Evolutionary conservation across 768 basidiomycete genomes (phyloP).

Genomic region (Agaricus blazei): DNA sequence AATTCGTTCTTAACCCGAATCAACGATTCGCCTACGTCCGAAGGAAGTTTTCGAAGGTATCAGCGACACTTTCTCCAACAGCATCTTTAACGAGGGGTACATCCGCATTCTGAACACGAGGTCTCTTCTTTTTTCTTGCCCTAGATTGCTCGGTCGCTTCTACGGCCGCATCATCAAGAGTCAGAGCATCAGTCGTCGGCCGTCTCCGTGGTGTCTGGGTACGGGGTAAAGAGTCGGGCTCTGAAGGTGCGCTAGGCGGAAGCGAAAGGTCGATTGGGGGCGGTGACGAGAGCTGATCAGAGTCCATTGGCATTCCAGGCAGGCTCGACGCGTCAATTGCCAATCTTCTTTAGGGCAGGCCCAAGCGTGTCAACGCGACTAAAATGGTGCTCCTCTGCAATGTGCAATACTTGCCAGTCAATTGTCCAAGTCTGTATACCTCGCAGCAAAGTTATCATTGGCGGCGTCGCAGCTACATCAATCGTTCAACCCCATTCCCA

Average conservation of each 20-base stretch:
- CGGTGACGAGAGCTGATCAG: constrained; percentile 56
- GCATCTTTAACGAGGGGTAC: constrained; percentile 88
- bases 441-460: too few relatives aligned
- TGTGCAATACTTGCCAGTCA: too few relatives aligned
- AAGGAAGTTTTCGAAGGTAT: constrained; percentile 88
- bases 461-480: too few relatives aligned
- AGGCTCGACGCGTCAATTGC: constrained; percentile 26
- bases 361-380: constrained; percentile 11
- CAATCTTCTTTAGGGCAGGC: too few relatives aligned
- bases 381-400: too few relatives aligned
- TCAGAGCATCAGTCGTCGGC: constrained; percentile 43
- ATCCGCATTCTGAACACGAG: constrained; percentile 54
- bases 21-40: constrained; percentile 61
- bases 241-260: constrained; percentile 44
- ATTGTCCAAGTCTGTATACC: too few relatives aligned
- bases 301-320: constrained; percentile 39
- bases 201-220: constrained; percentile 35
- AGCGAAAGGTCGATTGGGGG: constrained; percentile 46
- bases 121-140: constrained; percentile 36
- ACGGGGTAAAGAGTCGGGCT: constrained; percentile 27
- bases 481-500: too few relatives aligned
- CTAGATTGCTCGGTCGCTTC: constrained; percentile 25
- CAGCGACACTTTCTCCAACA: constrained; percentile 92
- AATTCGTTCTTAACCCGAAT: background rate
- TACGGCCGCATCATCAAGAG: constrained; percentile 36